phyloP scores from a whole-genome alignment of 257 asterid species.

The Perilla frutescens region DNA sequence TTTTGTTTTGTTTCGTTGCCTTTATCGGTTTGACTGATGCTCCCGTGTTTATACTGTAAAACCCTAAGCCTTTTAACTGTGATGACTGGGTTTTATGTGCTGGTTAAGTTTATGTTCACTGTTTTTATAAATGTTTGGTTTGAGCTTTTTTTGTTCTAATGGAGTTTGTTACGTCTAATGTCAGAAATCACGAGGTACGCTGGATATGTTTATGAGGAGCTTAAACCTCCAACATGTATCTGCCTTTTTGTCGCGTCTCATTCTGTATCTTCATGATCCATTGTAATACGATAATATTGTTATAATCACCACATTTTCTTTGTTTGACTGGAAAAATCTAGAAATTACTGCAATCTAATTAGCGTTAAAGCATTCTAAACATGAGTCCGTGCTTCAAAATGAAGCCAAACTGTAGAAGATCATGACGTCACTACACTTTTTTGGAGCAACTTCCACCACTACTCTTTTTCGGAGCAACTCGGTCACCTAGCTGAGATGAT shows the following conservation, averaged over 20 bases:
- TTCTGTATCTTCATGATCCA: background rate
- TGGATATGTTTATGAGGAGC: background rate
- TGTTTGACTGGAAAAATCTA: background rate
- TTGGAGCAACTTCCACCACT: background rate
- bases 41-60: conserved; percentile 29
- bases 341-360: background rate
- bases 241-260: background rate
- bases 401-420: background rate
- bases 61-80: conserved; percentile 15
- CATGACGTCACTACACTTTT: background rate
- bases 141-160: conserved; percentile 15
- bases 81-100: conserved; percentile 10
- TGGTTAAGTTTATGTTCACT: conserved; percentile 1
- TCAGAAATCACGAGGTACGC: background rate
- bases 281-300: background rate
- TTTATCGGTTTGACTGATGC: conserved; percentile 15
- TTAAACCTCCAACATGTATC: background rate
- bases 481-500: background rate
- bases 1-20: background rate
- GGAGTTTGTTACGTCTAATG: background rate
- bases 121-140: conserved; percentile 10
- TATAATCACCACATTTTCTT: background rate
- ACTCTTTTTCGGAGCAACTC: background rate
- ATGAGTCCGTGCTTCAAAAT: background rate
- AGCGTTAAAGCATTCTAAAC: background rate